Evolutionary conservation across 805 yeast genomes (phyloP), one percentile per base, ranked within the genome.

Genomic region (Schizosaccharomyces cryophilus): DNA sequence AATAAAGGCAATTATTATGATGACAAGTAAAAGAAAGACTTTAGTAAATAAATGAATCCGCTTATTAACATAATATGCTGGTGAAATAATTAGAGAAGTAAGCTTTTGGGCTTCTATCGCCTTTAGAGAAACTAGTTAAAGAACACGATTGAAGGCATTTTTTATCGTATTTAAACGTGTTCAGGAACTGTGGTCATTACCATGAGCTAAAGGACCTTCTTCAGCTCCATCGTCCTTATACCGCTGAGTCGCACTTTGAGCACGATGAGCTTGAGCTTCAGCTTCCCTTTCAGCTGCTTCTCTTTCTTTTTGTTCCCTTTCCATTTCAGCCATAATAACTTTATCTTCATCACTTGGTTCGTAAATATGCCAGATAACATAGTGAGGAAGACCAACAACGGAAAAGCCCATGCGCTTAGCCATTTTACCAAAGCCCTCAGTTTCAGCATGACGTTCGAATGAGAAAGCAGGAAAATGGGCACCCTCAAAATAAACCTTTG

Each of bases 391-490:
- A 0, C 97, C 97, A 63, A 83, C 78, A 29, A 90, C 96, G 29
- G 82, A 76, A 70, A 79, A 86, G 4, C 90, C 89, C 95, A 90
- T 87, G 64, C 83, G 75, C 66, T 86, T 83, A 66, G 87, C 80
- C 76, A 90, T 77, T 86, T 66, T 66, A 5, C 68, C 98, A 71
- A 93, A 90, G 0, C 95, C 97, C 72, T 93, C 97, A 1, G 97
- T 90, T 70, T 90, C 98, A 3, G 97, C 98, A 70, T 93, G 97
- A 67, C 87, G 87, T 71, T 87, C 85, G 72, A 87, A 90, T 45
- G 96, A 86, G 69, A 90, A 90, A 0, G 96, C 97, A 9, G 98
- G 97, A 78, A 89, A 90, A 73, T 87, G 94, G 1, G 94, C 83
- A 13, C 98, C 98, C 30, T 78, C 73, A 65, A 87, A 77, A 75